Evolutionary conservation across 306 rosid genomes (phyloP).

Genomic region (Alnus glutinosa): DNA sequence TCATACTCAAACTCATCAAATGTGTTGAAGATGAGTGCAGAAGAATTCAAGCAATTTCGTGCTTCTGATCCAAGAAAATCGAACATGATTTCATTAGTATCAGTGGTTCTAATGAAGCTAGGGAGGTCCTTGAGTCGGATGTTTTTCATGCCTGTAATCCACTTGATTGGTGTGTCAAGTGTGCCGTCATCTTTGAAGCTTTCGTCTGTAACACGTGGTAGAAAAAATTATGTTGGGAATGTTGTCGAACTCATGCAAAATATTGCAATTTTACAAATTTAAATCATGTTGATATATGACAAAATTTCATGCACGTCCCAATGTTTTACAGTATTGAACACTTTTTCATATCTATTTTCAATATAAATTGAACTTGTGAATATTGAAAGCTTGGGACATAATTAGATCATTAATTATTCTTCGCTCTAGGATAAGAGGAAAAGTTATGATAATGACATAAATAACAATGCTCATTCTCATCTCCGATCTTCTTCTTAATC

Average conservation of each 20-base stretch:
- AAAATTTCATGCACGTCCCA: too few species aligned
- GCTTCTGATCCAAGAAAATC: conserved; percentile 38
- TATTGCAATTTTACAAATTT: neutral
- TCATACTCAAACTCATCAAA: conserved; percentile 40
- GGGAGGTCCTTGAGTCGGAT: conserved; percentile 47
- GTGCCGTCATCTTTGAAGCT: conserved; percentile 32
- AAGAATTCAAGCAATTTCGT: conserved; percentile 34
- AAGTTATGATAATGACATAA: too few species aligned
- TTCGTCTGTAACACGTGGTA: conserved; percentile 23
- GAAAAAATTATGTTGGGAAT: neutral
- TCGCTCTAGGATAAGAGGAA: too few species aligned
- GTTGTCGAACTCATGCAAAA: neutral
- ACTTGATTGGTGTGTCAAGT: conserved; percentile 34
- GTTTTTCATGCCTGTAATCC: conserved; percentile 45
- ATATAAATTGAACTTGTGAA: too few species aligned
- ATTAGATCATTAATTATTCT: too few species aligned
- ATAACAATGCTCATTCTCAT: too few species aligned
- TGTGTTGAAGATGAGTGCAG: conserved; percentile 43
- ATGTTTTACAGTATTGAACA: too few species aligned
- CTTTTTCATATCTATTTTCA: too few species aligned
- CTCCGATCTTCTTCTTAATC: too few species aligned
- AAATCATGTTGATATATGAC: neutral
- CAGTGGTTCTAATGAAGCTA: conserved; percentile 38
- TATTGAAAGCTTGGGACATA: too few species aligned
- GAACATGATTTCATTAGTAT: conserved; percentile 37